Base-by-base conservation (phyloP, 768 basidiomycete genomes). In the Hericium alpestre region DNA sequence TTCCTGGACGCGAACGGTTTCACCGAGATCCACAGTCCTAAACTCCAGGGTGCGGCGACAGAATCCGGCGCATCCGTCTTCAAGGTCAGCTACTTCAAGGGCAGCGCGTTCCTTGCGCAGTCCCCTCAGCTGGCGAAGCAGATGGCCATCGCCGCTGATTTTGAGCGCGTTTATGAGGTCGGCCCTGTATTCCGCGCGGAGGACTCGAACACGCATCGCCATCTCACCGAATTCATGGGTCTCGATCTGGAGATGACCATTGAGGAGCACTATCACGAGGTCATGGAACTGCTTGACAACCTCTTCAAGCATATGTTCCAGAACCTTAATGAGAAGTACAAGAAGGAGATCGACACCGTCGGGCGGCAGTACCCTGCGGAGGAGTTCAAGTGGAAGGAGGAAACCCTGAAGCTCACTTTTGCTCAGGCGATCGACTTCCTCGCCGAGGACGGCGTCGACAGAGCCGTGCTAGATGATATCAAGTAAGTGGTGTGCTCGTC, bases 171-270 rank as follows among this genome's bases (percentile, higher is more conserved):
- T 8, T 99, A 94, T 72, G 96, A 99, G 73, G 93, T 99, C 59
- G 96, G 86, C 0, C 83, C 87, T 56, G 95, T 98, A 56, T 98
- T 98, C 78, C 91, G 96, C 60, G 96, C 96, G 15, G 96, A 98
- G 72, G 84, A 98, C 70, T 87, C 95, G 50, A 92, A 94, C 72
- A 98, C 96, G 2, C 92, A 97, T 69, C 88, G 96, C 53, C 96
- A 99, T 75, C 78, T 99, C 74, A 98, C 96, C 18, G 96, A 99
- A 71, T 99, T 97, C 72, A 88, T 93, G 62, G 96, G 96, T 27
- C 86, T 99, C 63, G 96, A 99, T 88, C 79, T 99, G 63, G 96
- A 99, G 72, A 98, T 99, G 96, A 79, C 85, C 4, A 93, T 99
- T 63, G 93, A 98, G 70, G 94, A 97, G 69, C 93, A 98, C 69